Conservation (phyloP, 495 filamentous ascomycete species). For the Parathielavia appendiculata region DNA sequence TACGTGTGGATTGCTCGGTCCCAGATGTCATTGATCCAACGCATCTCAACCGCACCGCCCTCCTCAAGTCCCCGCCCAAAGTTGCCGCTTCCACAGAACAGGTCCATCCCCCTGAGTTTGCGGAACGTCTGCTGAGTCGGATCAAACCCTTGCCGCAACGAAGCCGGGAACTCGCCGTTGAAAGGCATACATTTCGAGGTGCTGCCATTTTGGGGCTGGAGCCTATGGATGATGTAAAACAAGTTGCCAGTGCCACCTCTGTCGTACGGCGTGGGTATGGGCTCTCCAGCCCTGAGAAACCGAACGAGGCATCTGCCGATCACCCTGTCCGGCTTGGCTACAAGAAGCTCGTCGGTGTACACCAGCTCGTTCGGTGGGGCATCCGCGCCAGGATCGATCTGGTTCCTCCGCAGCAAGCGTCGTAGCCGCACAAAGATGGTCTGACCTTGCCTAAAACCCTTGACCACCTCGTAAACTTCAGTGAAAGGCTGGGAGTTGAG, state of each 20-base stretch:
- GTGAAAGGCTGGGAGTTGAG: constrained; percentile 12
- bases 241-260: constrained; percentile 56
- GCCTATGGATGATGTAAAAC: constrained; percentile 53
- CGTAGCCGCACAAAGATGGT: constrained; percentile 38
- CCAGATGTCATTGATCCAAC: constrained; percentile 61
- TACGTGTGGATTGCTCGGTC: constrained; percentile 61
- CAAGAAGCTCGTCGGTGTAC: constrained; percentile 46
- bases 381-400: constrained; percentile 35
- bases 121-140: constrained; percentile 21
- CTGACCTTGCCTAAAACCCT: constrained; percentile 34
- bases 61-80: constrained; percentile 72
- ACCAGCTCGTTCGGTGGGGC: constrained; percentile 62
- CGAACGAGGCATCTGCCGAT: constrained; percentile 54
- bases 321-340: constrained; percentile 39
- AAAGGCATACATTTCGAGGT: constrained; percentile 23
- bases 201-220: constrained; percentile 17
- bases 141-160: constrained; percentile 55
- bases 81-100: constrained; percentile 71
- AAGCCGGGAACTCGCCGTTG: constrained; percentile 23
- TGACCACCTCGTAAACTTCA: constrained; percentile 53
- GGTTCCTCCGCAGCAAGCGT: constrained; percentile 41
- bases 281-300: constrained; percentile 40
- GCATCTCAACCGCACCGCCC: constrained; percentile 56
- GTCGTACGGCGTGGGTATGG: constrained; percentile 59
- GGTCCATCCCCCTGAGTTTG: constrained; percentile 54